These are phyloP conservation scores for Nannochloris sp. DNA, from an alignment of 139 green algal species.

Conservation along the genomic window DNA sequence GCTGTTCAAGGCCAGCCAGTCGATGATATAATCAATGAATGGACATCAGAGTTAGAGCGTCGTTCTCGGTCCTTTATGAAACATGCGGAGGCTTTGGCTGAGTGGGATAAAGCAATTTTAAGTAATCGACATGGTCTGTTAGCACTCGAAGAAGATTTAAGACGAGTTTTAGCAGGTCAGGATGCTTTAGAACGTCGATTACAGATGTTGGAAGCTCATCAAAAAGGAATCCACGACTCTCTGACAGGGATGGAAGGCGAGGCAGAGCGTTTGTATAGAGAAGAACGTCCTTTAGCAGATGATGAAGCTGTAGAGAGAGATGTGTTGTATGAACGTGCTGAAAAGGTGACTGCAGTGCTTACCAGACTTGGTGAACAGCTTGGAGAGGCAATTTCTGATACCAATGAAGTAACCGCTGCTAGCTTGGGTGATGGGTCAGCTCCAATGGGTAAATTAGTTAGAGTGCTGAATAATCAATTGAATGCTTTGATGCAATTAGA, in stretches of 20 bases:
- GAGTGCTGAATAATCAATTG: slow-evolving; percentile 88
- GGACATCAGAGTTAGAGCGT: slow-evolving; percentile 70
- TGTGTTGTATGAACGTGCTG: slow-evolving; percentile 46
- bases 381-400: slow-evolving; percentile 17
- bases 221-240: slow-evolving; percentile 64
- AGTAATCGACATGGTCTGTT: slow-evolving; percentile 68
- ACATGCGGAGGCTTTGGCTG: slow-evolving; percentile 62
- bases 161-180: slow-evolving; percentile 53
- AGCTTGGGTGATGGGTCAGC: slow-evolving; percentile 43
- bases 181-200: slow-evolving; percentile 55
- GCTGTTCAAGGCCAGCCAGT: slow-evolving; percentile 44
- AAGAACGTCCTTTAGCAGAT: slow-evolving; percentile 21
- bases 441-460: slow-evolving; percentile 69
- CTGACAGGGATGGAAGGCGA: slow-evolving; percentile 57
- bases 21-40: slow-evolving; percentile 66
- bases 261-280: slow-evolving; percentile 57
- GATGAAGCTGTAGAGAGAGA: slow-evolving; percentile 47
- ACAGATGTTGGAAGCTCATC: slow-evolving; percentile 77
- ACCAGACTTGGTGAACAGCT: slow-evolving; percentile 48
- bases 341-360: slow-evolving; percentile 36
- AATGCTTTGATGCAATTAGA: slow-evolving; percentile 53
- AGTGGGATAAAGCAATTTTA: slow-evolving; percentile 79
- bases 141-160: slow-evolving; percentile 58
- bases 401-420: slow-evolving; percentile 29
- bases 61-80: slow-evolving; percentile 69